These are phyloP conservation scores for Diaporthe amygdali DNA, from an alignment of 2,329 filamentous ascomycete genomes.

Conservation along the genomic window DNA sequence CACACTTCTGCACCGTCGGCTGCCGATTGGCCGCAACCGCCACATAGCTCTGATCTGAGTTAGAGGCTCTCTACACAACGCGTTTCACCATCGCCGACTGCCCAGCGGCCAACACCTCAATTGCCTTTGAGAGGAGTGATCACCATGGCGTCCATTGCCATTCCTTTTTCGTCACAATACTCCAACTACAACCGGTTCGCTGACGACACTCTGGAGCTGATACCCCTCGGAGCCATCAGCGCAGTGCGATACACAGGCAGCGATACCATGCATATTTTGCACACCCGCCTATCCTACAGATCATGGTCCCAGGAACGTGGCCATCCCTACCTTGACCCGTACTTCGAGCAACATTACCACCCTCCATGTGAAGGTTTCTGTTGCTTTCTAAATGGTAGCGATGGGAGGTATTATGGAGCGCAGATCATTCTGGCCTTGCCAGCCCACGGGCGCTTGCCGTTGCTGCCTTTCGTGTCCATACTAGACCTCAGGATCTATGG, in stretches of 20 bases:
- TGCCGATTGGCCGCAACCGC: slow-evolving; percentile 10
- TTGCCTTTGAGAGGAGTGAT: no score
- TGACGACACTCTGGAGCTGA: background rate
- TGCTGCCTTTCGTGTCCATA: background rate
- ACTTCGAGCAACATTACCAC: background rate
- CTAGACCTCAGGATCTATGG: background rate
- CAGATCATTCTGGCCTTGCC: background rate
- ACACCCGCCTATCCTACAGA: background rate
- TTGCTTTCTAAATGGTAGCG: background rate
- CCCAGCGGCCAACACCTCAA: no score
- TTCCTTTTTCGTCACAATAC: no score
- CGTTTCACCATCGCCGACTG: background rate
- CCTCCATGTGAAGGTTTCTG: background rate
- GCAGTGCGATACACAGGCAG: background rate
- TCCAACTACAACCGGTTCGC: background rate
- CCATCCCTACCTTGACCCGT: background rate
- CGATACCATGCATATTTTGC: background rate
- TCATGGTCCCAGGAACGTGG: background rate
- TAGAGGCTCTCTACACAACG: background rate
- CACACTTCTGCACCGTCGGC: background rate
- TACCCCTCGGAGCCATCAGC: no score
- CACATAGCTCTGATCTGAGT: slow-evolving; percentile 19
- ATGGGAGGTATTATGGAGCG: background rate
- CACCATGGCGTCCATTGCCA: background rate
- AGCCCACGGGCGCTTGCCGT: background rate